Evolutionary conservation across 1,284 basidiomycete genomes (phyloP).

Genomic region (Rhodofomes roseus): DNA sequence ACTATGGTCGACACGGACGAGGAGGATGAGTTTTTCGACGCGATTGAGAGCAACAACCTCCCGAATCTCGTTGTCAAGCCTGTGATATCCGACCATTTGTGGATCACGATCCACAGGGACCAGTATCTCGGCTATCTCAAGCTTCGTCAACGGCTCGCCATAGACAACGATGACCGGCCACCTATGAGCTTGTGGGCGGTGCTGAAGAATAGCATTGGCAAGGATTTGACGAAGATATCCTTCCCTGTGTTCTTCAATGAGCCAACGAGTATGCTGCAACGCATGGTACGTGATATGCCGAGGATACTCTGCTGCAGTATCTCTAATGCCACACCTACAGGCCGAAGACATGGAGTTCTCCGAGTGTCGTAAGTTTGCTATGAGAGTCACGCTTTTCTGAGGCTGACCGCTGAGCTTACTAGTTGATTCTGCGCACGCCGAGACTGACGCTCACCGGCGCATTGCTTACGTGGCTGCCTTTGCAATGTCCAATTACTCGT

Average conservation of each 20-base stretch:
- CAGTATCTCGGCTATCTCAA: slow-evolving; percentile 71
- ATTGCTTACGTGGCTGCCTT: slow-evolving; percentile 96
- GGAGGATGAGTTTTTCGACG: slow-evolving; percentile 98
- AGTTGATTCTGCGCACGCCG: slow-evolving; percentile 84
- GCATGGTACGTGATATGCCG: slow-evolving; percentile 51
- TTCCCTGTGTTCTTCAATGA: slow-evolving; percentile 98
- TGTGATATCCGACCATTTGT: slow-evolving; percentile 36
- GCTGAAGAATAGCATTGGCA: slow-evolving; percentile 94
- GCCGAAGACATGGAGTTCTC: slow-evolving; percentile 96
- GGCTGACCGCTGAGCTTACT: no score
- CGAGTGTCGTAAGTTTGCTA: slow-evolving; percentile 73
- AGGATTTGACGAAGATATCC: slow-evolving; percentile 94
- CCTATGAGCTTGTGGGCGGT: slow-evolving; percentile 94
- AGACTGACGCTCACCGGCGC: slow-evolving; percentile 77
- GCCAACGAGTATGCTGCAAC: slow-evolving; percentile 91
- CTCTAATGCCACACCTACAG: slow-evolving; percentile 27
- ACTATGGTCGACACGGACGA: slow-evolving; percentile 71
- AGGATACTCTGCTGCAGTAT: background rate
- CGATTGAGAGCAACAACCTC: slow-evolving; percentile 81
- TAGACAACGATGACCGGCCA: slow-evolving; percentile 81
- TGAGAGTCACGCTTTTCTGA: no score
- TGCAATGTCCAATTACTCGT: slow-evolving; percentile 97
- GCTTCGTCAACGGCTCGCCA: slow-evolving; percentile 63
- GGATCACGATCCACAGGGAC: slow-evolving; percentile 38
- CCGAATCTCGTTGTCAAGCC: slow-evolving; percentile 72